phyloP scores from a whole-genome alignment of 768 basidiomycete species.

The Termitomyces sp. region DNA sequence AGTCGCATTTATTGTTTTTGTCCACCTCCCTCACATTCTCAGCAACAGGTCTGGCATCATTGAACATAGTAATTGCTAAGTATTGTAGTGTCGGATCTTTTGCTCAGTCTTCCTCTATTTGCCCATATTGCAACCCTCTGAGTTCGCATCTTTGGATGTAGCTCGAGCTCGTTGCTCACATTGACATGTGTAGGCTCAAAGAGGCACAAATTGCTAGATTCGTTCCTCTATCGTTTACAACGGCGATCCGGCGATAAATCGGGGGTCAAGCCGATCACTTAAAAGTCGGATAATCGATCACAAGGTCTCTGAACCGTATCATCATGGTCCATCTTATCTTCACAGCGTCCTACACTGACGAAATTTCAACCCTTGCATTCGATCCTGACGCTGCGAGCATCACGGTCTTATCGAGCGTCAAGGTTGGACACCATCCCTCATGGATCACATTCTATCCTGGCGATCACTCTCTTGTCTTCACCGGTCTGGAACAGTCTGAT shows the following conservation, averaged over 20 bases:
- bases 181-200: background rate
- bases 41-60: no score
- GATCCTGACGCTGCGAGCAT: conserved; percentile 47
- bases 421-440: conserved; percentile 64
- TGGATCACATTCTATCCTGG: conserved; percentile 68
- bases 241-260: conserved; percentile 12
- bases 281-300: conserved; percentile 14
- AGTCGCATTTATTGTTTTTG: no score
- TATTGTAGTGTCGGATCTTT: background rate
- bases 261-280: conserved; percentile 12
- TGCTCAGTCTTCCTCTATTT: background rate
- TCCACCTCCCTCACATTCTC: no score
- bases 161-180: background rate
- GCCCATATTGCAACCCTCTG: background rate
- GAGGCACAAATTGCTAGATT: background rate
- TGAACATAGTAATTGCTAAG: no score
- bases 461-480: conserved; percentile 56
- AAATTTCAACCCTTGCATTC: conserved; percentile 62
- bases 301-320: background rate
- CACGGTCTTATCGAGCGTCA: conserved; percentile 37
- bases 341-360: conserved; percentile 62
- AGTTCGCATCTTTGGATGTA: no score
- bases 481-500: conserved; percentile 64
- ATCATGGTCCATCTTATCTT: conserved; percentile 45
- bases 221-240: background rate